phyloP scores from a whole-genome alignment of 176 grass and related monocot genomes.

The Elymus sibiricus region DNA sequence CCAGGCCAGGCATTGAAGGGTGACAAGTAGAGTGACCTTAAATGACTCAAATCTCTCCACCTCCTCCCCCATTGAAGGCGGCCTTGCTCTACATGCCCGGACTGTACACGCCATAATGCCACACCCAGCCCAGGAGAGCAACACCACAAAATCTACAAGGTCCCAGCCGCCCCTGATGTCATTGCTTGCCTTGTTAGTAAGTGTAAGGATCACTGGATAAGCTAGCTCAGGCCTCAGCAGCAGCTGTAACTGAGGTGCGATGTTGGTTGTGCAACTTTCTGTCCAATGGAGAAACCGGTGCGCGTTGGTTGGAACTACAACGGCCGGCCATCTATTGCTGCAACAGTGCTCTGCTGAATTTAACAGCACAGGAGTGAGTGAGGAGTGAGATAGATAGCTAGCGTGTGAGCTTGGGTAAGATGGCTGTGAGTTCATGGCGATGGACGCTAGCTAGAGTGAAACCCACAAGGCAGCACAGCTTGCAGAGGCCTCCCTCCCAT shows the following conservation, averaged over 20 bases:
- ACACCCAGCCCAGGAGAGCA: slow-evolving; percentile 31
- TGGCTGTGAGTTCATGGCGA: slow-evolving; percentile 20
- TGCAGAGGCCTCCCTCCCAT: slow-evolving; percentile 14
- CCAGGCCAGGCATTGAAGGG: slow-evolving; percentile 57
- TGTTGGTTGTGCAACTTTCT: slow-evolving; percentile 21
- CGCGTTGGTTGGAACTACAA: slow-evolving; percentile 28
- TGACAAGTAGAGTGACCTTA: slow-evolving; percentile 86
- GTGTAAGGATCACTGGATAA: slow-evolving; percentile 11
- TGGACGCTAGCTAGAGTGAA: slow-evolving; percentile 35
- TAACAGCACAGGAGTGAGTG: slow-evolving; percentile 16
- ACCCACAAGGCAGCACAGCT: slow-evolving; percentile 32
- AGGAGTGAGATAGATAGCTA: slow-evolving; percentile 22
- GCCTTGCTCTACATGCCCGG: slow-evolving; percentile 38
- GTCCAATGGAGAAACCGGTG: slow-evolving; percentile 32
- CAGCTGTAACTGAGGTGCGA: slow-evolving; percentile 10
- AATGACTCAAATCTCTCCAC: slow-evolving; percentile 87
- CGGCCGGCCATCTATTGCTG: slow-evolving; percentile 21
- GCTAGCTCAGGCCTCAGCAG: neutral
- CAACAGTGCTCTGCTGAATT: slow-evolving; percentile 26
- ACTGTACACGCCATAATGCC: slow-evolving; percentile 58
- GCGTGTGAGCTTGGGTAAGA: slow-evolving; percentile 40
- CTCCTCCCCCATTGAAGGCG: slow-evolving; percentile 62
- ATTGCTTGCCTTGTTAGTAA: slow-evolving; percentile 25
- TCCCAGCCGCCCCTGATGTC: neutral
- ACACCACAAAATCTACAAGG: slow-evolving; percentile 46